Evolutionary conservation across 2,329 filamentous ascomycete species (phyloP).

Genomic region (Colletotrichum chlorophyti): DNA sequence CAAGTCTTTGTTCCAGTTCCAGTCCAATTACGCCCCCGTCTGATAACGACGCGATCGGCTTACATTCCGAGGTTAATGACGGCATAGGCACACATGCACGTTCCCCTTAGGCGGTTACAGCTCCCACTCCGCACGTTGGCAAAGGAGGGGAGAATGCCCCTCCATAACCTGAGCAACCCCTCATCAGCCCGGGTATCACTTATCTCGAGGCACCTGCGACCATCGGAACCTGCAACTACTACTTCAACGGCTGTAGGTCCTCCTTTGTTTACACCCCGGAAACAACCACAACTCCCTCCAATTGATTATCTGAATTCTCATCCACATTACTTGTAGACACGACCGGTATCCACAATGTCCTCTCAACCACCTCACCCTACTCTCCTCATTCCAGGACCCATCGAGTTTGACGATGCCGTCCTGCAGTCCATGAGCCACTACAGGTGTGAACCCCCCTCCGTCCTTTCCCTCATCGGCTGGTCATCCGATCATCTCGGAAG

Average conservation of each 20-base stretch:
- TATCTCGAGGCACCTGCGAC: slow-evolving; percentile 28
- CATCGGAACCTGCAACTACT: slow-evolving; percentile 17
- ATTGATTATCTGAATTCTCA: slow-evolving; percentile 4
- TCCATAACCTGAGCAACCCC: slow-evolving; percentile 31
- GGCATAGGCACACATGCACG: slow-evolving; percentile 30
- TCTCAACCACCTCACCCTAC: slow-evolving; percentile 69
- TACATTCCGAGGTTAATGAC: slow-evolving; percentile 26
- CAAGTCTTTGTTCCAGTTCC: slow-evolving; percentile 7
- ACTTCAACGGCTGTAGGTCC: slow-evolving; percentile 20
- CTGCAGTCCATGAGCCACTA: slow-evolving; percentile 94
- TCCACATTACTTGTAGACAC: not conserved
- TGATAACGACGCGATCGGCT: slow-evolving; percentile 25
- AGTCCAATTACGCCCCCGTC: slow-evolving; percentile 11
- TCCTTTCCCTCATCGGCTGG: no score
- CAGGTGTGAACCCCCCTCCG: slow-evolving; percentile 66
- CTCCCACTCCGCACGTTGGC: slow-evolving; percentile 30
- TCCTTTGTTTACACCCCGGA: not conserved
- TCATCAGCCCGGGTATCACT: slow-evolving; percentile 32
- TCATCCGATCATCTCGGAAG: not conserved
- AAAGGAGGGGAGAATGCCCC: slow-evolving; percentile 30
- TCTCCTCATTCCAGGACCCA: slow-evolving; percentile 94
- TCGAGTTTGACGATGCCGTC: slow-evolving; percentile 98
- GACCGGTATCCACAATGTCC: slow-evolving; percentile 57
- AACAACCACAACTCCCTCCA: not conserved
- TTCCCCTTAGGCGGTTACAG: slow-evolving; percentile 27